These are phyloP conservation scores for Erythrobasidium hasegawianum DNA, from an alignment of 1,284 basidiomycete species.

Conservation along the genomic window DNA sequence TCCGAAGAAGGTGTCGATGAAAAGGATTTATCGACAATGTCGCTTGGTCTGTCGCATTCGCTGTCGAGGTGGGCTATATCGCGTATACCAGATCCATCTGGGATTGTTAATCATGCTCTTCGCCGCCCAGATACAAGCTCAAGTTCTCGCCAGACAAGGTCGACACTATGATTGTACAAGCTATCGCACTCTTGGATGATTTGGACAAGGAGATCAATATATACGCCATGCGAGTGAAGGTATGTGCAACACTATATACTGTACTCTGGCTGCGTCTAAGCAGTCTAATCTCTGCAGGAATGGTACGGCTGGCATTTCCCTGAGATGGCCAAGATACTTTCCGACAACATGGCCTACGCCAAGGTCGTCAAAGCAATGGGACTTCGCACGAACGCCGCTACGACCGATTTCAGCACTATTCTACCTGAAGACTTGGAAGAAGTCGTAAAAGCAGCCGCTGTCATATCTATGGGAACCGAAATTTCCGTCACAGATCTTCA, in stretches of 20 bases:
- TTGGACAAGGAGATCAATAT: constrained; percentile 99
- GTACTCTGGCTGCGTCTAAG: neutral
- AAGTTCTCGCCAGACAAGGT: constrained; percentile 99
- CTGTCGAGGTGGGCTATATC: constrained; percentile 65
- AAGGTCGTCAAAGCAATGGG: constrained; percentile 86
- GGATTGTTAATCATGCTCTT: neutral
- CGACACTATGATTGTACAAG: constrained; percentile 98
- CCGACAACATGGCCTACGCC: constrained; percentile 94
- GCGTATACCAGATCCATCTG: constrained; percentile 37
- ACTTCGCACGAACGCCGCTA: constrained; percentile 85
- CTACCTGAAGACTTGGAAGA: constrained; percentile 93
- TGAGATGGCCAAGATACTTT: constrained; percentile 97
- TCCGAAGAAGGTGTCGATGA: constrained; percentile 52
- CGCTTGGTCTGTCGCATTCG: constrained; percentile 92
- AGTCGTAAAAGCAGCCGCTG: constrained; percentile 83
- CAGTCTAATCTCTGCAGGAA: constrained; percentile 61
- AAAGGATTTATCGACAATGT: constrained; percentile 97
- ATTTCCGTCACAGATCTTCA: constrained; percentile 92
- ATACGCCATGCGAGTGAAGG: constrained; percentile 97
- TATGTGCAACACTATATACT: too few species aligned
- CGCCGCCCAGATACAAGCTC: constrained; percentile 78
- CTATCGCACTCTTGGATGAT: constrained; percentile 96
- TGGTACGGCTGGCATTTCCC: constrained; percentile 99
- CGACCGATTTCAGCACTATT: constrained; percentile 80
- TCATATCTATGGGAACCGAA: constrained; percentile 98